Conservation (phyloP, 1,139 yeast species). For the Yamadazyma dushanensis region DNA sequence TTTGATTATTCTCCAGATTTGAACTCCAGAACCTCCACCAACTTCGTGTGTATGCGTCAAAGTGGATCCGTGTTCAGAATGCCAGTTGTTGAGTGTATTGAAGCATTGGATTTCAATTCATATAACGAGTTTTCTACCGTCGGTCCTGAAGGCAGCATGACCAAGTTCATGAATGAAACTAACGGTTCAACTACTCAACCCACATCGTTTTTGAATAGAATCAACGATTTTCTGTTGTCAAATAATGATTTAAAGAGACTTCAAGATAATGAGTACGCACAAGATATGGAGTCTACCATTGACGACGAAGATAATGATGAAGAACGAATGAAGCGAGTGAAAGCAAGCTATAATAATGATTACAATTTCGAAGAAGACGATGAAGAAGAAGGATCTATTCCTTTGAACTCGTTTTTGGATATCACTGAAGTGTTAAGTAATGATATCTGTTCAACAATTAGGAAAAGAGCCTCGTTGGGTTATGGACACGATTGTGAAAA, state of each 20-base stretch:
- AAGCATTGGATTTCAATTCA: constrained; percentile 65
- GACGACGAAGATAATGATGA: constrained; percentile 26
- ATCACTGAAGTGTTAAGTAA: constrained; percentile 46
- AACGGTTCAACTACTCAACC: constrained; percentile 10
- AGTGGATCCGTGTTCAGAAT: constrained; percentile 84
- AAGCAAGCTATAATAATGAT: constrained; percentile 23
- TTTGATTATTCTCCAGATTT: constrained; percentile 76
- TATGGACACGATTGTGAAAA: constrained; percentile 70
- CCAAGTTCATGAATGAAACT: constrained; percentile 34
- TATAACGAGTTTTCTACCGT: constrained; percentile 67
- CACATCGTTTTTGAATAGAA: constrained; percentile 11
- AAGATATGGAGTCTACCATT: constrained; percentile 31
- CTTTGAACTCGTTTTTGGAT: constrained; percentile 33
- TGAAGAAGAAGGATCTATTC: constrained; percentile 30
- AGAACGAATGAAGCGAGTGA: constrained; percentile 13
- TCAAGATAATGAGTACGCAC: constrained; percentile 17
- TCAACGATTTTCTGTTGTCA: constrained; percentile 21
- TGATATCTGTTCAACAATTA: constrained; percentile 67
- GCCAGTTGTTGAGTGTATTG: constrained; percentile 71
- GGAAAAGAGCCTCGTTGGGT: constrained; percentile 68
- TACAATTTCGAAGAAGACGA: constrained; percentile 22
- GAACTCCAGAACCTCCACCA: constrained; percentile 45
- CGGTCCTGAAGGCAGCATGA: constrained; percentile 60
- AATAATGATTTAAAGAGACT: constrained; percentile 23
- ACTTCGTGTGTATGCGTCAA: constrained; percentile 81